phyloP scores from a whole-genome alignment of 1,284 basidiomycete genomes.

The Lentinus polychrous region DNA sequence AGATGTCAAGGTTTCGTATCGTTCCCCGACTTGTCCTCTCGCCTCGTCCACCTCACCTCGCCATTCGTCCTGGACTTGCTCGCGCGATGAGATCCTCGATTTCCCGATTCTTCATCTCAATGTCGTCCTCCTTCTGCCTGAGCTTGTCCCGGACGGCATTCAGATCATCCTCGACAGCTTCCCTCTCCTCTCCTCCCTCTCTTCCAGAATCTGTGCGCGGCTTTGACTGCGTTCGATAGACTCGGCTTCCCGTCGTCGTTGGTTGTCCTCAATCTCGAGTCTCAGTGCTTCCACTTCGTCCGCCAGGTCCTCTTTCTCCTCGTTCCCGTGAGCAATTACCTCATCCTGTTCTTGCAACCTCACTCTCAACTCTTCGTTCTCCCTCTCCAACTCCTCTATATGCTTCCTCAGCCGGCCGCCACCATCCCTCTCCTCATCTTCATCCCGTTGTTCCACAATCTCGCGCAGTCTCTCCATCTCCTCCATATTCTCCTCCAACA shows the following conservation, averaged over 20 bases:
- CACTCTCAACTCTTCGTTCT: slow-evolving; percentile 55
- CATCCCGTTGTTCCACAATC: slow-evolving; percentile 47
- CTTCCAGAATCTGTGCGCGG: slow-evolving; percentile 61
- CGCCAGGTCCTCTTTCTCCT: slow-evolving; percentile 64
- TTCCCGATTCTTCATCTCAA: slow-evolving; percentile 67
- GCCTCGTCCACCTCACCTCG: slow-evolving; percentile 71
- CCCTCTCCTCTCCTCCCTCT: slow-evolving; percentile 59
- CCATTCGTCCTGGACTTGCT: slow-evolving; percentile 71
- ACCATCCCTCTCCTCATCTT: slow-evolving; percentile 32
- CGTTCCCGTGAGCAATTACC: slow-evolving; percentile 48
- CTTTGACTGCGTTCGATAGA: slow-evolving; percentile 62
- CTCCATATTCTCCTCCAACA: slow-evolving; percentile 73
- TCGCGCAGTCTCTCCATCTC: slow-evolving; percentile 65
- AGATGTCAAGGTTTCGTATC: slow-evolving; percentile 62
- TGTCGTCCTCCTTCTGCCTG: slow-evolving; percentile 76
- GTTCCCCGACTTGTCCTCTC: slow-evolving; percentile 59
- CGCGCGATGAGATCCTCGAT: slow-evolving; percentile 56
- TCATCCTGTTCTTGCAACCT: slow-evolving; percentile 57
- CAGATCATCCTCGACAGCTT: slow-evolving; percentile 67
- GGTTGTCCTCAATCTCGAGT: slow-evolving; percentile 63
- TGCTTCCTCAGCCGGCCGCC: slow-evolving; percentile 35
- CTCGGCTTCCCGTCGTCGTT: slow-evolving; percentile 54
- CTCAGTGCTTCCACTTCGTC: slow-evolving; percentile 58
- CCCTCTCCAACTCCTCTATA: slow-evolving; percentile 54
- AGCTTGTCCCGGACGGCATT: slow-evolving; percentile 70